phyloP scores from a whole-genome alignment of 2,329 filamentous ascomycete species.

The Aspergillus ochraceoroseus region DNA sequence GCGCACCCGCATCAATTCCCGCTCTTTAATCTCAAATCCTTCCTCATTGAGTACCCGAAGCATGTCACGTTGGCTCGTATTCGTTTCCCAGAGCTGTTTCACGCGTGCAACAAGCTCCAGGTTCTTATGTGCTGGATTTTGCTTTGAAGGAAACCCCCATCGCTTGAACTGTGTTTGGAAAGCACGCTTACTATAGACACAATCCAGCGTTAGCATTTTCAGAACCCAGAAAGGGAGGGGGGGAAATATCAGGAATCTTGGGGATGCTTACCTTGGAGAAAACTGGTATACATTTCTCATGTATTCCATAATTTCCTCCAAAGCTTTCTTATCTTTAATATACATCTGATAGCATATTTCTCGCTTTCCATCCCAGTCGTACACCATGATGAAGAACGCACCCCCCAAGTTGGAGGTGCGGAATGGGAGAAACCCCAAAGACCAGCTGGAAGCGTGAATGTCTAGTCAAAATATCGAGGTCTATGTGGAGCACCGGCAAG shows the following conservation, averaged over 20 bases:
- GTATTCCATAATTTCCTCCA: slow-evolving; percentile 70
- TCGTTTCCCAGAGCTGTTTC: slow-evolving; percentile 72
- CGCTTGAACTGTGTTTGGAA: slow-evolving; percentile 71
- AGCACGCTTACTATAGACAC: slow-evolving; percentile 57
- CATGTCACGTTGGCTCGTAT: slow-evolving; percentile 69
- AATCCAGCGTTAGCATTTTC: slow-evolving; percentile 6
- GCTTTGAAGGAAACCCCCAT: slow-evolving; percentile 74
- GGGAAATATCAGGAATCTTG: background rate
- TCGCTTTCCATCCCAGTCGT: slow-evolving; percentile 64
- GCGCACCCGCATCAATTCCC: slow-evolving; percentile 66
- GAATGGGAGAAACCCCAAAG: slow-evolving; percentile 17
- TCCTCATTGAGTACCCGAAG: slow-evolving; percentile 63
- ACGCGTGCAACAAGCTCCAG: slow-evolving; percentile 62
- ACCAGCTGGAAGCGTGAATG: background rate
- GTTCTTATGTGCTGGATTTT: slow-evolving; percentile 67
- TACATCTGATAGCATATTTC: slow-evolving; percentile 66
- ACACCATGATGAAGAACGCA: slow-evolving; percentile 43
- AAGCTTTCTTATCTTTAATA: slow-evolving; percentile 66
- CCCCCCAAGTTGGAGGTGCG: slow-evolving; percentile 28
- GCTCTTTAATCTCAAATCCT: slow-evolving; percentile 66
- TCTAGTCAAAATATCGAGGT: slow-evolving; percentile 2
- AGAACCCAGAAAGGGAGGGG: background rate
- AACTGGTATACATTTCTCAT: slow-evolving; percentile 63
- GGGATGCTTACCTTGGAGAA: slow-evolving; percentile 58
- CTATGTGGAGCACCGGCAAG: slow-evolving; percentile 23